phyloP scores from a whole-genome alignment of 371 early-diverging fungal genomes.

The Circinella umbellata region DNA sequence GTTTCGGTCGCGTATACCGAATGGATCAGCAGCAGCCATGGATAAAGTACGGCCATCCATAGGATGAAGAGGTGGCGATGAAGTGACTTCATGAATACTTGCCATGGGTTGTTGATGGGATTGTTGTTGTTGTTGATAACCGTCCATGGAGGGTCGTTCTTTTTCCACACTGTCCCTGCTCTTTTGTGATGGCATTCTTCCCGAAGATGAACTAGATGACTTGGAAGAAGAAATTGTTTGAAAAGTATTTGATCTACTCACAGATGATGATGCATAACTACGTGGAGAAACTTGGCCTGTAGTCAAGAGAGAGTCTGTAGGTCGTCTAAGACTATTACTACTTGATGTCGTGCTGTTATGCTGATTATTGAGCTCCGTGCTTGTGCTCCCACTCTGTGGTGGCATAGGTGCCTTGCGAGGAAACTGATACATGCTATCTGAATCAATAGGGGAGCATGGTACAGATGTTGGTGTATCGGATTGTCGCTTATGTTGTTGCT shows the following conservation, averaged over 20 bases:
- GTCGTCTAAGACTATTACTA: not conserved
- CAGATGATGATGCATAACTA: constrained; percentile 32
- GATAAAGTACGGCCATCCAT: constrained; percentile 10
- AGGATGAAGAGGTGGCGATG: constrained; percentile 1
- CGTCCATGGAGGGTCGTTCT: constrained; percentile 4
- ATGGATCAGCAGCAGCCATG: constrained; percentile 6
- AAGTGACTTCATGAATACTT: constrained; percentile 8
- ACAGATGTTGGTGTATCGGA: constrained; percentile 6
- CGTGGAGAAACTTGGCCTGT: constrained; percentile 30
- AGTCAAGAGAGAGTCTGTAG: constrained; percentile 14
- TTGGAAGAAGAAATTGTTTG: constrained; percentile 44
- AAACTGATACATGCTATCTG: constrained; percentile 39
- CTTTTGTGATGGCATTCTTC: constrained; percentile 14
- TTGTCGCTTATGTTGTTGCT: constrained; percentile 4
- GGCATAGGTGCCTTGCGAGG: constrained; percentile 53
- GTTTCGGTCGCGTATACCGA: constrained; percentile 13
- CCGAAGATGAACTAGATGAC: constrained; percentile 26
- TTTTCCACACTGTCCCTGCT: not conserved
- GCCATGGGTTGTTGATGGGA: constrained; percentile 4
- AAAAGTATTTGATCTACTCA: constrained; percentile 52
- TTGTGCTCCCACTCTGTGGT: constrained; percentile 23
- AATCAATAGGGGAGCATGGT: constrained; percentile 22
- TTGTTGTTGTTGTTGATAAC: not conserved
- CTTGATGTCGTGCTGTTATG: constrained; percentile 4
- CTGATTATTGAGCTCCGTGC: not conserved